Conservation (phyloP, 2,329 filamentous ascomycete genomes). For the Juglanconis oblonga region DNA sequence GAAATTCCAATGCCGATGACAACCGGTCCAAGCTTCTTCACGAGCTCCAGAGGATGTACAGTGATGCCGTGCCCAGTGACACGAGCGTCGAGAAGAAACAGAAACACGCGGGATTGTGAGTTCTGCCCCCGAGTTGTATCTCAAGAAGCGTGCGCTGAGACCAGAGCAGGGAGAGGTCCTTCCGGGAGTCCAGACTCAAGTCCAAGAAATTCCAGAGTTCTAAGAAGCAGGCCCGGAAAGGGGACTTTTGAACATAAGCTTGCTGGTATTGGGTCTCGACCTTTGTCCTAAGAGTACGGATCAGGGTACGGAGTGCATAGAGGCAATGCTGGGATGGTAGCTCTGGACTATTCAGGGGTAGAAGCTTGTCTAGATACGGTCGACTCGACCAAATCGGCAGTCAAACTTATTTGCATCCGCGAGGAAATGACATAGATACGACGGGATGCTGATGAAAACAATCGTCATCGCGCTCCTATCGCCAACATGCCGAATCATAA, state of each 20-base stretch:
- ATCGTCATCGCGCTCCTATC: neutral
- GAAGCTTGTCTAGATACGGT: neutral
- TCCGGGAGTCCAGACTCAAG: conserved; percentile 42
- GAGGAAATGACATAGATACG: neutral
- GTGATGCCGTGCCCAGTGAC: conserved; percentile 42
- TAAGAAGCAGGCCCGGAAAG: conserved; percentile 38
- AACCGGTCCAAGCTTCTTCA: conserved; percentile 47
- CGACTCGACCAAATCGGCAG: neutral
- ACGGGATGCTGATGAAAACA: neutral
- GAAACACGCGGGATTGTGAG: conserved; percentile 49
- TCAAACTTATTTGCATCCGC: neutral
- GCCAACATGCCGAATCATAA: neutral
- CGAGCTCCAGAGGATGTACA: conserved; percentile 48
- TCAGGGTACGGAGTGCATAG: neutral
- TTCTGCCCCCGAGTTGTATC: neutral
- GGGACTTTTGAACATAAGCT: neutral
- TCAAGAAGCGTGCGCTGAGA: conserved; percentile 9
- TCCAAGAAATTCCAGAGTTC: conserved; percentile 47
- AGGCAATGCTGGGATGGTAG: conserved; percentile 10
- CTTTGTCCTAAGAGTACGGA: neutral
- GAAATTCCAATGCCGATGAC: conserved; percentile 49
- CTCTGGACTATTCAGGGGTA: conserved; percentile 9
- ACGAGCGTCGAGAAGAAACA: conserved; percentile 44
- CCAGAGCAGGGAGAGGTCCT: conserved; percentile 42
- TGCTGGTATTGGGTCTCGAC: neutral